These are phyloP conservation scores for Mucor saturninus DNA, from an alignment of 371 early-diverging fungal species.

Conservation along the genomic window DNA sequence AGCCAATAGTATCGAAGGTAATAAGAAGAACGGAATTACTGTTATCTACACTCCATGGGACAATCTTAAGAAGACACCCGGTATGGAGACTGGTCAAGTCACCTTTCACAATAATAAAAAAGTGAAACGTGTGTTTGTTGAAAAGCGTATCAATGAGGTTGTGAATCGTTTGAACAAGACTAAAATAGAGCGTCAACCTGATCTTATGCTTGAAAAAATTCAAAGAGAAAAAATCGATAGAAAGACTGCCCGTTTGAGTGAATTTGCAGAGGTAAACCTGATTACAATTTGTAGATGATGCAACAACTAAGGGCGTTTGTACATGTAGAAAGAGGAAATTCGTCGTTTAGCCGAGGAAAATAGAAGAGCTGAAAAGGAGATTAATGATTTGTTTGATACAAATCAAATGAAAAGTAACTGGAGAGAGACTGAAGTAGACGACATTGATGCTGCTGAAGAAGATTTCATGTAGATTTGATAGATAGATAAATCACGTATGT, in stretches of 20 bases:
- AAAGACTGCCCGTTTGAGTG: conserved; percentile 49
- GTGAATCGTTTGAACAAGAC: conserved; percentile 95
- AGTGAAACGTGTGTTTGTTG: conserved; percentile 82
- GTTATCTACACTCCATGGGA: conserved; percentile 96
- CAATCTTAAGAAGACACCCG: conserved; percentile 89
- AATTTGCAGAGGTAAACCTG: conserved; percentile 43
- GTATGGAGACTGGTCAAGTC: conserved; percentile 96
- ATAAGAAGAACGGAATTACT: conserved; percentile 78
- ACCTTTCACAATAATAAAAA: conserved; percentile 82
- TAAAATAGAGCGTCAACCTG: conserved; percentile 75
- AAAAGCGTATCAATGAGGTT: conserved; percentile 80
- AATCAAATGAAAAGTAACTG: conserved; percentile 67
- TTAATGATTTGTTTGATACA: conserved; percentile 60
- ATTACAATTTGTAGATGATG: not conserved
- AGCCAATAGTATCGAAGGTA: conserved; percentile 81
- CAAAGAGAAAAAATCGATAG: conserved; percentile 67
- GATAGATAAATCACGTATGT: not conserved
- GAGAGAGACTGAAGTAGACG: conserved; percentile 57
- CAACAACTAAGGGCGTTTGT: no score
- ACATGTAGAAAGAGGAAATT: conserved; percentile 37
- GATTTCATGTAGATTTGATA: conserved; percentile 70
- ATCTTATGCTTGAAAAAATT: conserved; percentile 75
- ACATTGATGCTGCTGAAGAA: conserved; percentile 68
- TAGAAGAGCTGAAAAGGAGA: conserved; percentile 55
- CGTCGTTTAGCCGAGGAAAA: conserved; percentile 40